A percentile compares a stretch with the other conserved stretches of the same genome.
phyloP scores from a whole-genome alignment of 345 rosid species.

The Eutrema japonicum region DNA sequence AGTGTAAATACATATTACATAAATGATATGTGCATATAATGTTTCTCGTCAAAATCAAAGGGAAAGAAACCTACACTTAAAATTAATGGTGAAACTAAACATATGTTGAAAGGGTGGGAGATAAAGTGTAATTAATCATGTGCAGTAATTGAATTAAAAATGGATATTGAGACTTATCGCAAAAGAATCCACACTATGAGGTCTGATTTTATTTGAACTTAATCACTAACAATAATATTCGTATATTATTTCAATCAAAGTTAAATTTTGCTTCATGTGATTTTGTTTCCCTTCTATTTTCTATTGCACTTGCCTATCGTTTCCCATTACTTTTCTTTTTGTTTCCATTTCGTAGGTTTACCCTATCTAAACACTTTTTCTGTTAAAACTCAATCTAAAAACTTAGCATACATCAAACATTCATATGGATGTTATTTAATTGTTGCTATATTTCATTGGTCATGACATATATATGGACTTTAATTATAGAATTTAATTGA shows the following conservation, averaged over 20 bases:
- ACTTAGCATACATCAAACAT: constrained; percentile 3
- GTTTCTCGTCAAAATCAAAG: constrained; percentile 14
- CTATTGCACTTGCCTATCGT: neutral
- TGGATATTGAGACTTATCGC: neutral
- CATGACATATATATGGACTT: neutral
- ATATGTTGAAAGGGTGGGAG: constrained; percentile 30
- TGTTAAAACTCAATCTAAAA: neutral
- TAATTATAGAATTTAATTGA: neutral
- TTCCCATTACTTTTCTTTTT: constrained; percentile 3
- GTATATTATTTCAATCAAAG: neutral
- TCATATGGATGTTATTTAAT: neutral
- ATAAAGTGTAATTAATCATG: constrained; percentile 29
- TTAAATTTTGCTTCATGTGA: constrained; percentile 27
- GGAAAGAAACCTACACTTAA: constrained; percentile 2
- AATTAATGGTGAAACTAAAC: constrained; percentile 11
- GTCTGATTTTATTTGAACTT: constrained; percentile 18
- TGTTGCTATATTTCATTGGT: neutral
- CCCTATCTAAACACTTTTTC: no score
- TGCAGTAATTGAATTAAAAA: constrained; percentile 21
- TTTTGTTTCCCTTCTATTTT: neutral
- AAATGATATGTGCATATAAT: constrained; percentile 18
- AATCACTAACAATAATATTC: neutral
- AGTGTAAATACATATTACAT: neutral
- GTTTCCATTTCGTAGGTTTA: neutral
- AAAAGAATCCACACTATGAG: constrained; percentile 13